Conservation (phyloP, 805 yeast species). For the Metschnikowia kofuensis region DNA sequence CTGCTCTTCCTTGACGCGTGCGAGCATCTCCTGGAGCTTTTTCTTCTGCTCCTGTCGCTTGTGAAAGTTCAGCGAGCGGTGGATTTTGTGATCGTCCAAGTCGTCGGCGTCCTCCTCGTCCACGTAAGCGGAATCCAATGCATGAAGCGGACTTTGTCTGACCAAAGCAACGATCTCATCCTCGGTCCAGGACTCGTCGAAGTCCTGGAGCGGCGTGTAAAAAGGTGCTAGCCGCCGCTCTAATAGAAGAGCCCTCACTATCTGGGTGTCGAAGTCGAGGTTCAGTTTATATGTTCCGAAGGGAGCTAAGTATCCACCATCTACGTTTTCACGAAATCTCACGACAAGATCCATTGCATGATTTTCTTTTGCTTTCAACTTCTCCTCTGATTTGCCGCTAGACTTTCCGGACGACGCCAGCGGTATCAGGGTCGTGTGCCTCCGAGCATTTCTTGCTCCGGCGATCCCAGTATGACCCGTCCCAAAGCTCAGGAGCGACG, state of each 20-base stretch:
- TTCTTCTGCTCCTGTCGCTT: conserved; percentile 50
- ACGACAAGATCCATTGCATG: conserved; percentile 61
- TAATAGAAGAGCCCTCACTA: conserved; percentile 69
- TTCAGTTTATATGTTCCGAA: conserved; percentile 81
- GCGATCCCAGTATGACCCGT: not conserved
- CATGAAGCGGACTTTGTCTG: conserved; percentile 54
- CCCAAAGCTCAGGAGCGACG: conserved; percentile 11
- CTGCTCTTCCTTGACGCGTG: conserved; percentile 27
- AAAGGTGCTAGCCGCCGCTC: conserved; percentile 83
- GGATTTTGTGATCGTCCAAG: conserved; percentile 56
- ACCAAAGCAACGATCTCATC: conserved; percentile 54
- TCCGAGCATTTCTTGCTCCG: conserved; percentile 7
- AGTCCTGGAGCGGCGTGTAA: conserved; percentile 84
- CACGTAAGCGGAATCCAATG: conserved; percentile 45
- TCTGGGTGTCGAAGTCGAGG: conserved; percentile 66
- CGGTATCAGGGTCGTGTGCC: conserved; percentile 16
- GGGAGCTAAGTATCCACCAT: conserved; percentile 93
- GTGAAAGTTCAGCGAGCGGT: conserved; percentile 44
- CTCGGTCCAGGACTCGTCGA: conserved; percentile 67
- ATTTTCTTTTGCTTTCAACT: conserved; percentile 44
- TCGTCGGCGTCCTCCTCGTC: conserved; percentile 59
- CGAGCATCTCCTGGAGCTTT: conserved; percentile 39
- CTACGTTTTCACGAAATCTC: conserved; percentile 67
- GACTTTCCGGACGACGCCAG: conserved; percentile 8
- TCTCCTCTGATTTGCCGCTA: conserved; percentile 40